phyloP scores from a whole-genome alignment of 257 asterid genomes.

The Fraxinus quadrangulata region DNA sequence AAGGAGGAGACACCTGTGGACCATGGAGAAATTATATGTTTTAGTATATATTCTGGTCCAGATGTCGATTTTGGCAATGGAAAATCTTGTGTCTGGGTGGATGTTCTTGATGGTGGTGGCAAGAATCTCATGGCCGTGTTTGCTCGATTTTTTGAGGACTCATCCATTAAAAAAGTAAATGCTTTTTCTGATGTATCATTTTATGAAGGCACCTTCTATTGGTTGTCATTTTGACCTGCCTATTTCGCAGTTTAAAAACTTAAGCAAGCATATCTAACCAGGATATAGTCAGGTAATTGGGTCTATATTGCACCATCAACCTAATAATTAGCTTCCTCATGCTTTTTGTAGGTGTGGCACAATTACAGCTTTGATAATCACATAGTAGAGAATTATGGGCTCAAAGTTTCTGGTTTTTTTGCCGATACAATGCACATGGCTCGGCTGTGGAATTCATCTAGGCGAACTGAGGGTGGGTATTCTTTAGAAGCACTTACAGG shows the following conservation, averaged over 20 bases:
- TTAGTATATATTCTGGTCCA: constrained; percentile 86
- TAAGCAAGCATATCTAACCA: constrained; percentile 6
- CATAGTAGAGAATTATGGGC: constrained; percentile 79
- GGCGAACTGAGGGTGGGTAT: constrained; percentile 84
- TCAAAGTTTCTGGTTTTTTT: constrained; percentile 75
- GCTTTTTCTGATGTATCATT: background rate
- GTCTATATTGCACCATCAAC: background rate
- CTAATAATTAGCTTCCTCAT: constrained; percentile 23
- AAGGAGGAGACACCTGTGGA: constrained; percentile 94
- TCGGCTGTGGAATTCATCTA: constrained; percentile 87
- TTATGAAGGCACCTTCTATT: constrained; percentile 6
- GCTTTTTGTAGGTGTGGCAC: constrained; percentile 88
- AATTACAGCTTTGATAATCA: constrained; percentile 96
- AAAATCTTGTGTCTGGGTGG: constrained; percentile 89
- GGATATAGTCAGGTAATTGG: background rate
- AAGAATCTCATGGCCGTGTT: constrained; percentile 64
- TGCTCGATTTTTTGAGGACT: constrained; percentile 83
- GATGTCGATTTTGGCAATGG: constrained; percentile 83
- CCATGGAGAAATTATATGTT: constrained; percentile 93
- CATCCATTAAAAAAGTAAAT: constrained; percentile 70
- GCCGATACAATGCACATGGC: constrained; percentile 99
- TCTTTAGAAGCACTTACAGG: constrained; percentile 93
- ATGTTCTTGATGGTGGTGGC: constrained; percentile 95
- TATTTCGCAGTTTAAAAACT: background rate
- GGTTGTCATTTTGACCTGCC: constrained; percentile 15